These are phyloP conservation scores for Annulohypoxylon truncatum DNA, from an alignment of 2,329 filamentous ascomycete genomes.

Conservation along the genomic window DNA sequence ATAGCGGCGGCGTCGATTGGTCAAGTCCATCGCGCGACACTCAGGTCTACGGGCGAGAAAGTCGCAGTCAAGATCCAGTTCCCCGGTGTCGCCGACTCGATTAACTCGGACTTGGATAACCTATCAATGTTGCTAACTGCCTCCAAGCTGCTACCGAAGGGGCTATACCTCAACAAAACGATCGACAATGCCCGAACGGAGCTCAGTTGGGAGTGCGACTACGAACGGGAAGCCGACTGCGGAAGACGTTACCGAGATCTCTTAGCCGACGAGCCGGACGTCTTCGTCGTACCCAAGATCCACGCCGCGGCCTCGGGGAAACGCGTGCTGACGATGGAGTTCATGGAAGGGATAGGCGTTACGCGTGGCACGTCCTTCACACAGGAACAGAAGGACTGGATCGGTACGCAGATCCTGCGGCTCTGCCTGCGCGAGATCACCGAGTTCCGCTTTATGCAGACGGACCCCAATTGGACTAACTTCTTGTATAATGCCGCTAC, in stretches of 20 bases:
- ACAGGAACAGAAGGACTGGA: constrained; percentile 92
- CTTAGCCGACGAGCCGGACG: constrained; percentile 76
- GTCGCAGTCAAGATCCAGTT: constrained; percentile 99
- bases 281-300: constrained; percentile 84
- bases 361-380: constrained; percentile 78
- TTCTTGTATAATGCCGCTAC: constrained; percentile 86
- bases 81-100: constrained; percentile 93
- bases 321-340: constrained; percentile 92
- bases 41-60: constrained; percentile 77
- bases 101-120: constrained; percentile 96
- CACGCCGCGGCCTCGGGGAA: constrained; percentile 83
- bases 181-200: constrained; percentile 95
- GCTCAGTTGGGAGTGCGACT: constrained; percentile 97
- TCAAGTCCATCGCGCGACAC: constrained; percentile 87
- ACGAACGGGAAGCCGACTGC: constrained; percentile 86
- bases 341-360: constrained; percentile 86
- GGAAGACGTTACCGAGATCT: constrained; percentile 80
- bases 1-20: constrained; percentile 97
- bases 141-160: constrained; percentile 88
- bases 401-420: constrained; percentile 91
- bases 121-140: constrained; percentile 90
- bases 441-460: constrained; percentile 98
- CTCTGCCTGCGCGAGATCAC: constrained; percentile 93
- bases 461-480: constrained; percentile 99
- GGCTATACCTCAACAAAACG: constrained; percentile 94